Conservation (phyloP, 2,329 filamentous ascomycete genomes). For the Nemania serpens region DNA sequence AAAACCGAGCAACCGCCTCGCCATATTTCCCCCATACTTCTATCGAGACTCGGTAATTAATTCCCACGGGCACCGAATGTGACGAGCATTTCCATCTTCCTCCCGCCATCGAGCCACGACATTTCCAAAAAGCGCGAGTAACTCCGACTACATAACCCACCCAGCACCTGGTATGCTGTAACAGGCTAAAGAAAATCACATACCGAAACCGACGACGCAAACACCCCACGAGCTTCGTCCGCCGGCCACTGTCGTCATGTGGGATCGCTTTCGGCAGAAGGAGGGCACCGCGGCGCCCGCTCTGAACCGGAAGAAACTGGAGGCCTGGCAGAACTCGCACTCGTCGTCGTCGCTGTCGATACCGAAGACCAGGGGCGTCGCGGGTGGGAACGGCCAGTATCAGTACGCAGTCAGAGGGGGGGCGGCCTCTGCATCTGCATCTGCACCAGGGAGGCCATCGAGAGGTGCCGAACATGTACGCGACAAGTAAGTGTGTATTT, state of each 20-base stretch:
- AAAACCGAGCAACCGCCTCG: background rate
- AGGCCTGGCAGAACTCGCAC: constrained; percentile 41
- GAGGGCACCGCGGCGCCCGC: constrained; percentile 30
- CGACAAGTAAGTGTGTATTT: constrained; percentile 37
- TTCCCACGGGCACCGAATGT: background rate
- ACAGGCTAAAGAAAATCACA: background rate
- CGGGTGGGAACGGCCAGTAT: constrained; percentile 43
- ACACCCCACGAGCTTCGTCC: constrained; percentile 6
- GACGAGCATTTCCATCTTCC: background rate
- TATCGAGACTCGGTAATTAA: too few relatives aligned
- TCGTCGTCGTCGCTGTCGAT: constrained; percentile 29
- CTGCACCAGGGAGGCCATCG: constrained; percentile 40
- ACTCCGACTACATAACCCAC: background rate
- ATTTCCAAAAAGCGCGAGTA: background rate
- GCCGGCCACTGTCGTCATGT: constrained; percentile 38
- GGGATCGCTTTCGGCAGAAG: constrained; percentile 44
- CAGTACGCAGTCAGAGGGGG: constrained; percentile 46
- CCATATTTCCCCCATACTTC: too few relatives aligned
- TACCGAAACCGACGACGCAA: background rate
- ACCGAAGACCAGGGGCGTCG: constrained; percentile 30
- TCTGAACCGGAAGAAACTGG: constrained; percentile 39
- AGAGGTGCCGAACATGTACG: constrained; percentile 39
- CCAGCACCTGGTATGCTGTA: too few relatives aligned
- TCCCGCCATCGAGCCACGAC: constrained; percentile 19
- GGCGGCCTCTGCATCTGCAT: constrained; percentile 33